Percentiles rank a stretch among this genome's conserved stretches.
phyloP scores from a whole-genome alignment of 2,329 filamentous ascomycete species.

The Elsinoe necatrix region DNA sequence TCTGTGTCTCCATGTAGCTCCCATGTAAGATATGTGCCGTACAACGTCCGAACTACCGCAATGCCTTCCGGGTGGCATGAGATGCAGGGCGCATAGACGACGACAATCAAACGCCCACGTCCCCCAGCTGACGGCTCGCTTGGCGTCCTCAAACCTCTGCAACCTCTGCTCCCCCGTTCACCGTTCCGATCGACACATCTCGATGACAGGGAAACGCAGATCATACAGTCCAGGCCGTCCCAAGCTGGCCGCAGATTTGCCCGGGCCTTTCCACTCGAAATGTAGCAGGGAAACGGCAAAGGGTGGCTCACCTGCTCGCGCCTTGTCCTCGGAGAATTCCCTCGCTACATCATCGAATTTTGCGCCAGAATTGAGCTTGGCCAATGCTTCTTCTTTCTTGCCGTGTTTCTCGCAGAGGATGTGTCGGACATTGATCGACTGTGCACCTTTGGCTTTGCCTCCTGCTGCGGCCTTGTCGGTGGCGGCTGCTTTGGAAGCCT shows the following conservation, averaged over 20 bases:
- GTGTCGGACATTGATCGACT: slow-evolving; percentile 65
- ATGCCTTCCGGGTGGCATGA: neutral
- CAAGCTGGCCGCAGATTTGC: no score
- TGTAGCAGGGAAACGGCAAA: neutral
- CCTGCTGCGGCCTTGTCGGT: slow-evolving; percentile 20
- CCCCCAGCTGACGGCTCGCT: neutral
- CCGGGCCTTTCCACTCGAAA: no score
- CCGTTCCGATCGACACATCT: neutral
- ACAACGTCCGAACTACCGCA: neutral
- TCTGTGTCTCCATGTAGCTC: neutral
- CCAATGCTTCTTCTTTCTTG: slow-evolving; percentile 69
- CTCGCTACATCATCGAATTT: slow-evolving; percentile 70
- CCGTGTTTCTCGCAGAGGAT: slow-evolving; percentile 68
- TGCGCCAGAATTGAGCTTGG: slow-evolving; percentile 55
- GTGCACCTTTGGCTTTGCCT: slow-evolving; percentile 40
- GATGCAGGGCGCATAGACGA: neutral
- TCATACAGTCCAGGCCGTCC: neutral
- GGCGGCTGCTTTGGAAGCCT: slow-evolving; percentile 21
- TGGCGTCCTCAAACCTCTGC: neutral
- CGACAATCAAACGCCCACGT: slow-evolving; percentile 10
- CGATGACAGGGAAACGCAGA: neutral
- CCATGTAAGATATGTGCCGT: neutral
- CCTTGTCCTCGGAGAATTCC: slow-evolving; percentile 69
- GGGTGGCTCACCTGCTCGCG: slow-evolving; percentile 44
- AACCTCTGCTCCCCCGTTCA: no score